These are phyloP conservation scores for Xylaria sp. DNA, from an alignment of 2,329 filamentous ascomycete species.

Conservation along the genomic window DNA sequence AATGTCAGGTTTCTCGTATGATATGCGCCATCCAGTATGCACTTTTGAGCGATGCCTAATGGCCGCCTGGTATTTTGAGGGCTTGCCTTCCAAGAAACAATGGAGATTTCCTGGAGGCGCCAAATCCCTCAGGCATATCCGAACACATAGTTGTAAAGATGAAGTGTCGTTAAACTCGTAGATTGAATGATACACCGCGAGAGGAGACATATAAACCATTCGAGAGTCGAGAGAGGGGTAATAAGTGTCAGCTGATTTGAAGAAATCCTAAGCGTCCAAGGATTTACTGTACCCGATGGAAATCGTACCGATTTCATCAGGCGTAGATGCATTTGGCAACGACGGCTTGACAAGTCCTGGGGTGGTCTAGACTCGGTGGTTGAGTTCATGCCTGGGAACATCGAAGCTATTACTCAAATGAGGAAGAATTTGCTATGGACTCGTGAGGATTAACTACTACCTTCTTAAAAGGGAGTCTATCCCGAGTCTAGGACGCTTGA, in stretches of 20 bases:
- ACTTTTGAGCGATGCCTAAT: background rate
- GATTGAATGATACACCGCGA: background rate
- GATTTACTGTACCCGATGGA: too few relatives aligned
- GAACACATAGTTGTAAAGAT: background rate
- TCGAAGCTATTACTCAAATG: too few relatives aligned
- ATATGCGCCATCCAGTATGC: background rate
- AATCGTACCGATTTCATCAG: too few relatives aligned
- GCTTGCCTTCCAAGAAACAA: conserved; percentile 1
- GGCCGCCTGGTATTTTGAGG: conserved; percentile 4
- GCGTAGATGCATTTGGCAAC: too few relatives aligned
- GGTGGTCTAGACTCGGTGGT: too few relatives aligned
- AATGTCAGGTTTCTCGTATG: conserved; percentile 17
- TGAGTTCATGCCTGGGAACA: too few relatives aligned
- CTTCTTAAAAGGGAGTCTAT: background rate
- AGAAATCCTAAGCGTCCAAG: too few relatives aligned
- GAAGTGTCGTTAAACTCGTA: background rate
- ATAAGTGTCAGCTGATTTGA: too few relatives aligned
- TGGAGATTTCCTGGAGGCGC: background rate
- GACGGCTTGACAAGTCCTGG: background rate
- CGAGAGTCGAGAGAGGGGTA: too few relatives aligned
- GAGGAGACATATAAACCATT: background rate
- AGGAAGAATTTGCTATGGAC: too few relatives aligned
- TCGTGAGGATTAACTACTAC: background rate
- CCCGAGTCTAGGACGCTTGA: background rate
- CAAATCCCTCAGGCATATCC: background rate